These are phyloP conservation scores for Breynia disticha DNA, from an alignment of 441 rosid species.

Conservation along the genomic window DNA sequence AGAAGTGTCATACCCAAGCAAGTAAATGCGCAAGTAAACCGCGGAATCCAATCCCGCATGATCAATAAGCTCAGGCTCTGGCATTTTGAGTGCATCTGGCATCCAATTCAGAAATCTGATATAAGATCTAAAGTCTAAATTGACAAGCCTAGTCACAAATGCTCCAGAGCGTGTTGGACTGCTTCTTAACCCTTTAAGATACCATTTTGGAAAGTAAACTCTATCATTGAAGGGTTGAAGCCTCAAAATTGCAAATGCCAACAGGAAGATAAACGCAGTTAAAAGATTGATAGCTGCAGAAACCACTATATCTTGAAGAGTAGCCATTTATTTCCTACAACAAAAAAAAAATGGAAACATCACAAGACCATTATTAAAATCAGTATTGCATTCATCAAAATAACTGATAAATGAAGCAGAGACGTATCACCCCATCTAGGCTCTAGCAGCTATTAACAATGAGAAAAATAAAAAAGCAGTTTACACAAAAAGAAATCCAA, in stretches of 20 bases:
- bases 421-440: too few relatives aligned
- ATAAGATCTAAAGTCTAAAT: conserved; percentile 65
- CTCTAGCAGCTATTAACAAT: too few relatives aligned
- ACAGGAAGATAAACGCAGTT: conserved; percentile 58
- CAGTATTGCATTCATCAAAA: neutral
- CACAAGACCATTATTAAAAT: neutral
- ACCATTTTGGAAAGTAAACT: conserved; percentile 97
- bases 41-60: conserved; percentile 98
- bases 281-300: conserved; percentile 70
- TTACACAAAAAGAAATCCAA: too few relatives aligned
- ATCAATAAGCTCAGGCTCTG: conserved; percentile 88
- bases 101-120: conserved; percentile 80
- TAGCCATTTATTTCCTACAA: conserved; percentile 51
- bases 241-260: conserved; percentile 71
- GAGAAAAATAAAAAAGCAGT: too few relatives aligned
- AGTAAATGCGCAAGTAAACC: conserved; percentile 81
- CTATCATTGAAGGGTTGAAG: conserved; percentile 93
- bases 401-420: too few relatives aligned
- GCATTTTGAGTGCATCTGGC: conserved; percentile 94
- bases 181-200: conserved; percentile 66
- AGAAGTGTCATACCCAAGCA: conserved; percentile 65
- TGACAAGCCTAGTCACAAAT: conserved; percentile 51
- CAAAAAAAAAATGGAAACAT: neutral
- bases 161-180: conserved; percentile 58
- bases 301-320: conserved; percentile 63